Evolutionary conservation across 148 eudicot genomes (phyloP).

Genomic region (Chenopodium suecicum): DNA sequence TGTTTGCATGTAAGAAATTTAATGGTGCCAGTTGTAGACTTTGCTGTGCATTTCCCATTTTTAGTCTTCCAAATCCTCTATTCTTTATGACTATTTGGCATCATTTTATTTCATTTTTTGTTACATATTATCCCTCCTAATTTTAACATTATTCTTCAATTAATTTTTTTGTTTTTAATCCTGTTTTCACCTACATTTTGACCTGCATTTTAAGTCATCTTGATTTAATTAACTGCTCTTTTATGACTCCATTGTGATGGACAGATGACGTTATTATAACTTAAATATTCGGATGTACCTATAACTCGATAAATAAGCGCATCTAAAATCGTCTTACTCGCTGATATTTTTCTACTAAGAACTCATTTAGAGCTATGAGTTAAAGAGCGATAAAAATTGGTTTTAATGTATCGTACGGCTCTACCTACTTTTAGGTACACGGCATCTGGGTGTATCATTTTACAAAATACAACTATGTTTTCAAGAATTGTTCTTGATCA

Average conservation of each 20-base stretch:
- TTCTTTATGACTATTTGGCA: neutral
- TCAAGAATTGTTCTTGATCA: too few relatives aligned
- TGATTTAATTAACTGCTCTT: neutral
- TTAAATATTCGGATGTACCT: too few relatives aligned
- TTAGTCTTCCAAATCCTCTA: constrained; percentile 23
- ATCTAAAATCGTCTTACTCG: too few relatives aligned
- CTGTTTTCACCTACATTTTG: neutral
- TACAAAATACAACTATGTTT: too few relatives aligned
- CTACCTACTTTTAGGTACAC: too few relatives aligned
- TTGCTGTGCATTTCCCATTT: constrained; percentile 29
- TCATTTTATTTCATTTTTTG: neutral
- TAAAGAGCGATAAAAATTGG: too few relatives aligned
- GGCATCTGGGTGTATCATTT: too few relatives aligned
- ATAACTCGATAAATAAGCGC: too few relatives aligned
- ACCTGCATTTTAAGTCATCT: neutral
- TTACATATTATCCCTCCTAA: neutral
- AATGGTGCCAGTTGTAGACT: constrained; percentile 30
- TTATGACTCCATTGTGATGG: neutral
- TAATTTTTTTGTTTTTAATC: neutral
- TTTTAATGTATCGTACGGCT: too few relatives aligned
- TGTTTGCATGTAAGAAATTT: constrained; percentile 9
- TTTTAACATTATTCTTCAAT: constrained; percentile 5
- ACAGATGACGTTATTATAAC: neutral
- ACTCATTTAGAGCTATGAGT: too few relatives aligned
- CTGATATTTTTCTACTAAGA: too few relatives aligned